A percentile compares a stretch with the other conserved stretches of the same genome.
Evolutionary conservation across 495 filamentous ascomycete genomes (phyloP).

Genomic region (Xylaria flabelliformis): DNA sequence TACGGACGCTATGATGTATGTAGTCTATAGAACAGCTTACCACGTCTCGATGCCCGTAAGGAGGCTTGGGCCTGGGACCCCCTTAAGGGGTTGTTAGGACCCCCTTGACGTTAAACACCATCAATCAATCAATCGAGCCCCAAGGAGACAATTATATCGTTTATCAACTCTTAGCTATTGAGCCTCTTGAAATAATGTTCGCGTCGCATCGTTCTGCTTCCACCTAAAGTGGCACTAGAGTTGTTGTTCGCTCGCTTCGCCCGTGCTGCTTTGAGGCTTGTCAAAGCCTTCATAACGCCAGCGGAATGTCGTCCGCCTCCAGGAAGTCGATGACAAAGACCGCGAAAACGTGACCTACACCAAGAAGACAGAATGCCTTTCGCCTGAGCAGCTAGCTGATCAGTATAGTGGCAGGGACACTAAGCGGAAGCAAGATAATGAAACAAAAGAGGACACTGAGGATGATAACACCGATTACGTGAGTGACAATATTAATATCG

Average conservation of each 20-base stretch:
- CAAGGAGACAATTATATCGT: background rate
- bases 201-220: too few relatives aligned
- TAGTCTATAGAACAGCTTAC: too few relatives aligned
- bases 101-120: too few relatives aligned
- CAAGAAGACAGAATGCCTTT: constrained; percentile 8
- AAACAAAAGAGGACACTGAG: background rate
- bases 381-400: constrained; percentile 12
- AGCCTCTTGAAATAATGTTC: constrained; percentile 2
- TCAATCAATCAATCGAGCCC: too few relatives aligned
- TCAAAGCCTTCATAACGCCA: background rate
- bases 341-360: background rate
- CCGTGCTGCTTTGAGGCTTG: constrained; percentile 5
- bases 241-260: too few relatives aligned
- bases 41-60: too few relatives aligned
- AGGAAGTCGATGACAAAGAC: too few relatives aligned
- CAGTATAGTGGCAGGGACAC: background rate
- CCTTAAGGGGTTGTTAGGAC: too few relatives aligned
- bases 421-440: background rate
- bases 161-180: background rate
- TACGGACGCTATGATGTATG: too few relatives aligned
- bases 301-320: background rate
- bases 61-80: too few relatives aligned
- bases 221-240: too few relatives aligned
- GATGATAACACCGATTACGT: constrained; percentile 3
- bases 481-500: background rate